Conservation (phyloP, 768 basidiomycete species). For the Daedalea quercina region DNA sequence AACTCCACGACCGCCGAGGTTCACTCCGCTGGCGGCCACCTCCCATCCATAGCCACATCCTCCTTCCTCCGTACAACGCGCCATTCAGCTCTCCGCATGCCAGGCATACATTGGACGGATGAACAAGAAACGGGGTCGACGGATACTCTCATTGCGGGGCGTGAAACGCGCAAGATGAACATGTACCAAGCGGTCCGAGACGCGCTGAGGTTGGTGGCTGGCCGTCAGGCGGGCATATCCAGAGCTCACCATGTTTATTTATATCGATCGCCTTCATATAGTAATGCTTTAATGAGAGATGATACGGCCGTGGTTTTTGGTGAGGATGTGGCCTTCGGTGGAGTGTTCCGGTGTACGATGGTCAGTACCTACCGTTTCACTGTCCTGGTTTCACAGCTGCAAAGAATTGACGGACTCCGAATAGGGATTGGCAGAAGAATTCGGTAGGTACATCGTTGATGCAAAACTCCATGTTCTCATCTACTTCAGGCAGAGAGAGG, state of each 20-base stretch:
- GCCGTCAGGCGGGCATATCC: not conserved
- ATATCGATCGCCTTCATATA: conserved; percentile 19
- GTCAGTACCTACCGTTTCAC: conserved; percentile 28
- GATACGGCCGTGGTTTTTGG: conserved; percentile 88
- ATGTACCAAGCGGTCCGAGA: conserved; percentile 89
- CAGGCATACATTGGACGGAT: conserved; percentile 67
- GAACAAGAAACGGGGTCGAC: conserved; percentile 40
- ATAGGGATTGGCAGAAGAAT: conserved; percentile 84
- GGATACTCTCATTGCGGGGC: conserved; percentile 53
- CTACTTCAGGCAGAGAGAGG: conserved; percentile 67
- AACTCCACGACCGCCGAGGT: conserved; percentile 53
- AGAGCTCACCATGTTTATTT: conserved; percentile 1
- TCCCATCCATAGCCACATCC: conserved; percentile 67
- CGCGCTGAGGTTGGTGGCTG: conserved; percentile 63
- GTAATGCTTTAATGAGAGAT: conserved; percentile 80
- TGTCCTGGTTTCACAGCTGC: conserved; percentile 2
- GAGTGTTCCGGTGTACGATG: conserved; percentile 93
- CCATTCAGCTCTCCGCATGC: conserved; percentile 65
- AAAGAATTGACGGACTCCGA: not conserved
- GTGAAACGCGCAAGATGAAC: conserved; percentile 94
- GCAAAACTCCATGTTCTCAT: not conserved
- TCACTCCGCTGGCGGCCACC: conserved; percentile 75
- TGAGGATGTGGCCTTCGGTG: conserved; percentile 88
- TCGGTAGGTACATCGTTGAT: conserved; percentile 36
- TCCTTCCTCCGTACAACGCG: conserved; percentile 56